phyloP scores from a whole-genome alignment of 2,329 filamentous ascomycete genomes.

The Colletotrichum somersetense region DNA sequence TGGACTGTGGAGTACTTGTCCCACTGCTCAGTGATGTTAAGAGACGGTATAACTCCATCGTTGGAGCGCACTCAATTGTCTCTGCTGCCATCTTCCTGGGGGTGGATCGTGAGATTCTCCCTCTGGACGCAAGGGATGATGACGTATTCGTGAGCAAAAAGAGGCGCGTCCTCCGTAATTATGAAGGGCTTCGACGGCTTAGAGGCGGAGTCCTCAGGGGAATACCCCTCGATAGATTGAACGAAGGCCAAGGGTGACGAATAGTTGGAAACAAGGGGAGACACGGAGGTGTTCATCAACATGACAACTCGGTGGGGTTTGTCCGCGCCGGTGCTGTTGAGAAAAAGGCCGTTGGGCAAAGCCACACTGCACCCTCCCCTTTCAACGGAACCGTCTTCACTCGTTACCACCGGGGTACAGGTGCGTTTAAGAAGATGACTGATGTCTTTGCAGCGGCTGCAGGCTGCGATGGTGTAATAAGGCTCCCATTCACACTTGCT shows the following conservation, averaged over 20 bases:
- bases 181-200: background rate
- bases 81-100: background rate
- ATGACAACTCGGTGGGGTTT: constrained; percentile 7
- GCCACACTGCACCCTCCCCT: background rate
- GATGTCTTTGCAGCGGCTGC: background rate
- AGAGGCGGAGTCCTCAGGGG: background rate
- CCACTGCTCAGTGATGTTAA: background rate
- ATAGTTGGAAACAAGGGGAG: constrained; percentile 26
- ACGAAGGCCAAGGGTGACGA: constrained; percentile 13
- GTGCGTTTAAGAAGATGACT: background rate
- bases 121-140: background rate
- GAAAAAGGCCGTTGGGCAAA: background rate
- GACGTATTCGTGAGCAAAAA: background rate
- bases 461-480: background rate
- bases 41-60: background rate
- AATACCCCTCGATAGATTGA: constrained; percentile 25
- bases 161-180: background rate
- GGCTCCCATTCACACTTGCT: background rate
- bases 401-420: background rate
- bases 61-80: background rate
- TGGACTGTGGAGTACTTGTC: background rate
- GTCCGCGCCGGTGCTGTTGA: background rate
- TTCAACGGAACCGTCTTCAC: background rate
- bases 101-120: background rate
- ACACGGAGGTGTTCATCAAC: constrained; percentile 21